Evolutionary conservation across 805 yeast genomes (phyloP).

Genomic region (Yarrowia sp.): DNA sequence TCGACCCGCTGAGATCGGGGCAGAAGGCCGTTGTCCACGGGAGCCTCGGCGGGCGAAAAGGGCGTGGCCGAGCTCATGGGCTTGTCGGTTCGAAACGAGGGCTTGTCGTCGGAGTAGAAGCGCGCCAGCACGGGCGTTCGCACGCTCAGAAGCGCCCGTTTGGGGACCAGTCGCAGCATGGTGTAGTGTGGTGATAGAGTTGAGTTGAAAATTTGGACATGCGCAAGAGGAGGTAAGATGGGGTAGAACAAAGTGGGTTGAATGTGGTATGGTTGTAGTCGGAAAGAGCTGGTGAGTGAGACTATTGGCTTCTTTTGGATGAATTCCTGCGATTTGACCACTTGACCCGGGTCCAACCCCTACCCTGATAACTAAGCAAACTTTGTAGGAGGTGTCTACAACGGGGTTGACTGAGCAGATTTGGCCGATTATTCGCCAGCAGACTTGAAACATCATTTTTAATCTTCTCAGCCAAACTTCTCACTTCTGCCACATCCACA

Average conservation of each 20-base stretch:
- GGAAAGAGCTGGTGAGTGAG: not conserved
- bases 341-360: not conserved
- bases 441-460: no score
- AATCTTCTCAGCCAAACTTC: no score
- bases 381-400: no score
- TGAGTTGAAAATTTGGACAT: not conserved
- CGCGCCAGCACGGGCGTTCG: no score
- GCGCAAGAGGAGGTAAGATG: not conserved
- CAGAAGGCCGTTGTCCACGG: not conserved
- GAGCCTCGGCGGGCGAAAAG: not conserved
- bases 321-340: not conserved
- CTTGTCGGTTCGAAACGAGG: not conserved
- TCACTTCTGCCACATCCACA: no score
- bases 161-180: constrained; percentile 22
- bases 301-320: not conserved
- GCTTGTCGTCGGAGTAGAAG: constrained; percentile 1
- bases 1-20: constrained; percentile 1
- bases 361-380: constrained; percentile 15
- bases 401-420: no score
- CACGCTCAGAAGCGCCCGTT: not conserved
- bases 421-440: no score
- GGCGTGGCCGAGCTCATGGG: not conserved
- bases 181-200: not conserved
- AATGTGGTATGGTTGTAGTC: not conserved
- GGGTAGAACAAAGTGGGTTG: no score